These are phyloP conservation scores for Anthracocystis walkeri DNA, from an alignment of 1,284 basidiomycete genomes.

Conservation along the genomic window DNA sequence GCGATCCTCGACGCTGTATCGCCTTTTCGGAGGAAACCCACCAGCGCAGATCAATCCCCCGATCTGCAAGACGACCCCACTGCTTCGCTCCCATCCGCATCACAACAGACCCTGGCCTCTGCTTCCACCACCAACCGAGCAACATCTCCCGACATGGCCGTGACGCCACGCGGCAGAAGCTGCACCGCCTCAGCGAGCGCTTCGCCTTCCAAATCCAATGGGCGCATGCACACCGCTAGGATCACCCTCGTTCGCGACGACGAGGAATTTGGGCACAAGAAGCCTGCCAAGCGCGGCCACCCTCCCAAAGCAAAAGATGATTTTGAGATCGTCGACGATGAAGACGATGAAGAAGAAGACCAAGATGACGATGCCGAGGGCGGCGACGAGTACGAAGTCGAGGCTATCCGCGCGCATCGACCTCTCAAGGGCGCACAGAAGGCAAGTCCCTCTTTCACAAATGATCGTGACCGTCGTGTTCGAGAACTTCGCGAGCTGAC, in stretches of 20 bases:
- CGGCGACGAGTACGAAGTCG: slow-evolving; percentile 50
- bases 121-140: neutral
- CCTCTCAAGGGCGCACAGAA: slow-evolving; percentile 14
- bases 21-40: slow-evolving; percentile 26
- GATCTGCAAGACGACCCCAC: neutral
- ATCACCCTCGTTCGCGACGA: slow-evolving; percentile 29
- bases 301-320: slow-evolving; percentile 13
- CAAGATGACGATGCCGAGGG: slow-evolving; percentile 14
- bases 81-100: neutral
- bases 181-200: slow-evolving; percentile 25
- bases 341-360: slow-evolving; percentile 30
- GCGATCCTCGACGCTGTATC: slow-evolving; percentile 23
- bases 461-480: no score
- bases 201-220: slow-evolving; percentile 31
- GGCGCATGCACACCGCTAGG: slow-evolving; percentile 4
- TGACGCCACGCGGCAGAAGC: slow-evolving; percentile 28
- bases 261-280: slow-evolving; percentile 13
- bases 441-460: slow-evolving; percentile 12
- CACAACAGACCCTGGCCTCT: neutral
- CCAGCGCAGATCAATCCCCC: slow-evolving; percentile 2
- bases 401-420: slow-evolving; percentile 36
- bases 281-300: slow-evolving; percentile 4
- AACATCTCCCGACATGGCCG: slow-evolving; percentile 9
- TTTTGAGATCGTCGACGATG: slow-evolving; percentile 19
- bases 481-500: neutral